A percentile compares a stretch with the other conserved stretches of the same genome.
Conservation (phyloP, 495 filamentous ascomycete genomes). For the Staphylotrichum longicolle region DNA sequence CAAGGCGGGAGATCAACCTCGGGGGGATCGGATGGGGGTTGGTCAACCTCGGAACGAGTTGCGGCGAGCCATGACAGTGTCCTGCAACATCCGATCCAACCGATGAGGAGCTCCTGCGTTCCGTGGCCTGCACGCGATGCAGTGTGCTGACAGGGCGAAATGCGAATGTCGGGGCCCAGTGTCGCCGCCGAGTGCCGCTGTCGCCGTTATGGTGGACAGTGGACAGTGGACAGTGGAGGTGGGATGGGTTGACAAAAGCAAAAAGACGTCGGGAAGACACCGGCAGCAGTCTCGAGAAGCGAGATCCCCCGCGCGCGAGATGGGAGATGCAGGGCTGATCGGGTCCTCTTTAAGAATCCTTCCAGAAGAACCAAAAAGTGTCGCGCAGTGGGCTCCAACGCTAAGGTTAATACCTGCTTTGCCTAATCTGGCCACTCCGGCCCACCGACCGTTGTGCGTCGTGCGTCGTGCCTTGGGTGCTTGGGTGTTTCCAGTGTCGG, state of each 20-base stretch:
- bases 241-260: background rate
- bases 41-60: constrained; percentile 23
- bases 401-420: background rate
- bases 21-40: constrained; percentile 11
- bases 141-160: constrained; percentile 1
- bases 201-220: no score
- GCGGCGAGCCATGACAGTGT: constrained; percentile 24
- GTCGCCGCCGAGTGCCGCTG: no score
- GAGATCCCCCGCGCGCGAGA: no score
- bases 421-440: constrained; percentile 14
- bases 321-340: constrained; percentile 2
- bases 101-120: constrained; percentile 1
- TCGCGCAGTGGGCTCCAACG: background rate
- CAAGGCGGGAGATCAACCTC: background rate
- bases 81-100: background rate
- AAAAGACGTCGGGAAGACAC: no score
- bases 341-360: constrained; percentile 16
- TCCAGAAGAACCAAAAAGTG: constrained; percentile 12
- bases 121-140: constrained; percentile 1
- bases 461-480: background rate
- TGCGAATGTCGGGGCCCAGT: no score
- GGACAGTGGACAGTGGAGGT: background rate
- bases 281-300: no score
- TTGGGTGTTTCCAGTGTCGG: no score
- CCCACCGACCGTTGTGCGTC: constrained; percentile 11